phyloP scores from a whole-genome alignment of 2,329 filamentous ascomycete species.

The Arthrobotrys entomopaga region DNA sequence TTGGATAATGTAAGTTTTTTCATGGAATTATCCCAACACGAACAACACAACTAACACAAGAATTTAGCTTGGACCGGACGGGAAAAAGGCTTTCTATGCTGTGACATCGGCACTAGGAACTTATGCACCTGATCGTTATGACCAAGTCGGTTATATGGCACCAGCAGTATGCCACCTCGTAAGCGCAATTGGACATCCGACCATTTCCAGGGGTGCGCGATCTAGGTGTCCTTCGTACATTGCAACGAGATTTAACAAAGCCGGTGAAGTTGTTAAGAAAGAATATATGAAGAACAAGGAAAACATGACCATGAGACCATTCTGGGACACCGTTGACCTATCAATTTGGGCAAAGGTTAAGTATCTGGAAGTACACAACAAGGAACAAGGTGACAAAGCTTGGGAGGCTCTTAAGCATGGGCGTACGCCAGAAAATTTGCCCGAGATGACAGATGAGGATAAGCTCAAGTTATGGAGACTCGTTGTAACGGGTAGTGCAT shows the following conservation, averaged over 20 bases:
- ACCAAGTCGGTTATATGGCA: constrained; percentile 12
- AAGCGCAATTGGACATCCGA: too few species aligned
- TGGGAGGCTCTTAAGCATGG: not conserved
- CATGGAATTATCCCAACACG: too few species aligned
- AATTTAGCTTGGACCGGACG: constrained; percentile 8
- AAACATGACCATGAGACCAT: not conserved
- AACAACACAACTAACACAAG: not conserved
- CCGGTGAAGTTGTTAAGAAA: not conserved
- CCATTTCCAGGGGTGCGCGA: not conserved
- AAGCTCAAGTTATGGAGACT: not conserved
- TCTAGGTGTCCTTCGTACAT: not conserved
- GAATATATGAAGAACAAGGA: not conserved
- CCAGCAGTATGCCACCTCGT: constrained; percentile 7
- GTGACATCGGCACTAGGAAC: not conserved
- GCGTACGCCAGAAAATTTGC: not conserved
- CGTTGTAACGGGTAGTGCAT: not conserved
- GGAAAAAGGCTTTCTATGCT: constrained; percentile 10
- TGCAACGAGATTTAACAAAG: not conserved
- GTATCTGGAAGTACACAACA: not conserved
- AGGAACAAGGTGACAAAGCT: not conserved
- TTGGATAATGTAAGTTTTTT: constrained; percentile 11
- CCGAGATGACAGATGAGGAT: not conserved
- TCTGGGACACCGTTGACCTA: not conserved
- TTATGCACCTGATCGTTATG: not conserved
- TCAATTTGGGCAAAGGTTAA: not conserved